These are phyloP conservation scores for Cichorium intybus DNA, from an alignment of 140 eudicot species.

Conservation along the genomic window DNA sequence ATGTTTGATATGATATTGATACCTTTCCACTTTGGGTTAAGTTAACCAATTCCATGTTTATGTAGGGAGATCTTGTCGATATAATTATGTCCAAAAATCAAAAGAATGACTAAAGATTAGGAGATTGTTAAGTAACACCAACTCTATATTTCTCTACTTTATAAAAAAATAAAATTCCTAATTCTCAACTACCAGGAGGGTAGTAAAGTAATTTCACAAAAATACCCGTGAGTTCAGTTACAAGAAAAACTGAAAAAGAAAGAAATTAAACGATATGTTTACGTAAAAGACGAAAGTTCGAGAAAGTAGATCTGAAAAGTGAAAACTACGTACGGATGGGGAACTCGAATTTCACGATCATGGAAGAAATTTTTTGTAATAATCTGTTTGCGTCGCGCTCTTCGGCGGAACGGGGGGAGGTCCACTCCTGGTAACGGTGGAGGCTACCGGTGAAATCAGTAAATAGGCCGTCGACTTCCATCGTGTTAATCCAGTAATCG, in stretches of 20 bases:
- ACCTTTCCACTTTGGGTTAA: not conserved
- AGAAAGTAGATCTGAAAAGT: not conserved
- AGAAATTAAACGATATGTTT: constrained; percentile 6
- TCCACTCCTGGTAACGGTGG: constrained; percentile 82
- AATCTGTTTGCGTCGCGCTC: constrained; percentile 39
- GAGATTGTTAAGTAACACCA: constrained; percentile 39
- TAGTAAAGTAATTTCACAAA: constrained; percentile 14
- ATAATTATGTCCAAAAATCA: constrained; percentile 28
- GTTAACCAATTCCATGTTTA: constrained; percentile 9
- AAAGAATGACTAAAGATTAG: constrained; percentile 39
- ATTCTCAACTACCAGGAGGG: constrained; percentile 26
- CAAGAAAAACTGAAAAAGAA: not conserved
- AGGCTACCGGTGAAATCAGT: constrained; percentile 89
- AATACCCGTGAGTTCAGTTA: not conserved
- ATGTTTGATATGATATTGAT: constrained; percentile 6
- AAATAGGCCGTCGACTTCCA: constrained; percentile 87
- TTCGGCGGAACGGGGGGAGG: constrained; percentile 42
- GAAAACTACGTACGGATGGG: constrained; percentile 21
- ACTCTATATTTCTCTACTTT: constrained; percentile 8
- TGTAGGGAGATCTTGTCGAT: constrained; percentile 27
- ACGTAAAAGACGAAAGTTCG: not conserved
- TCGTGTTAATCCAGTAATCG: constrained; percentile 81
- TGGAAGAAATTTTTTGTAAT: constrained; percentile 46
- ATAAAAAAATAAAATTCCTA: constrained; percentile 18
- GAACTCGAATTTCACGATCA: constrained; percentile 31